A percentile compares a stretch with the other conserved stretches of the same genome.
These are phyloP conservation scores for Candida koratica DNA, from an alignment of 805 yeast genomes.

Conservation along the genomic window DNA sequence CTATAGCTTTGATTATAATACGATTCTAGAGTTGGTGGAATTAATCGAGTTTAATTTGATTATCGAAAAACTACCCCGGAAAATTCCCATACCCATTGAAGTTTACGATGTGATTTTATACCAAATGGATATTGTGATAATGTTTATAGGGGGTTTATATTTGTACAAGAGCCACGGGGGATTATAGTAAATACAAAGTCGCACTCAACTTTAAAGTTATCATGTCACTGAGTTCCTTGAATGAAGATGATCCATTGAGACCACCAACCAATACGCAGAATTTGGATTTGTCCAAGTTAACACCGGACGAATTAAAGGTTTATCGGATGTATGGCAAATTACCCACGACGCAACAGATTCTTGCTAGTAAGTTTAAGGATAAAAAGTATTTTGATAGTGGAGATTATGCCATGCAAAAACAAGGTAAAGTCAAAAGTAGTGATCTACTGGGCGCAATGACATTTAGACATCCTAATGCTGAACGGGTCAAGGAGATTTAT, in stretches of 20 bases:
- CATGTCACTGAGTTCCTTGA: conserved; percentile 24
- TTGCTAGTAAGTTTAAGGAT: conserved; percentile 74
- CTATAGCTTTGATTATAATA: conserved; percentile 20
- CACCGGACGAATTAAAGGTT: conserved; percentile 77
- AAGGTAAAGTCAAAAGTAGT: conserved; percentile 26
- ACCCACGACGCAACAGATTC: conserved; percentile 74
- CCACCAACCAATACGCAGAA: conserved; percentile 43
- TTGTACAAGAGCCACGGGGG: background rate
- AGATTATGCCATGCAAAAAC: conserved; percentile 79
- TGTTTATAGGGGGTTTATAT: conserved; percentile 6
- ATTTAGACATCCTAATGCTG: conserved; percentile 51
- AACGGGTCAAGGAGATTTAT: conserved; percentile 53
- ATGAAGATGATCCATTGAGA: conserved; percentile 49
- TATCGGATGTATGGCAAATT: conserved; percentile 80
- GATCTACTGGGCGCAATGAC: conserved; percentile 23
- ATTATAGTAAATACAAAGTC: background rate
- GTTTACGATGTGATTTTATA: conserved; percentile 25
- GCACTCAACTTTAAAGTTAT: conserved; percentile 5
- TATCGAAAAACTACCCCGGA: conserved; percentile 24
- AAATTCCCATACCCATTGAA: conserved; percentile 33
- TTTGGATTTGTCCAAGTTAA: conserved; percentile 52
- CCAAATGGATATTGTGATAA: conserved; percentile 23
- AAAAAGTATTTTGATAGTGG: conserved; percentile 93
- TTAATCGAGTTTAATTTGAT: conserved; percentile 21
- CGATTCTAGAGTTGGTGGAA: conserved; percentile 17